Conservation (phyloP, 2,329 filamentous ascomycete genomes). For the Rhinocladiella similis region DNA sequence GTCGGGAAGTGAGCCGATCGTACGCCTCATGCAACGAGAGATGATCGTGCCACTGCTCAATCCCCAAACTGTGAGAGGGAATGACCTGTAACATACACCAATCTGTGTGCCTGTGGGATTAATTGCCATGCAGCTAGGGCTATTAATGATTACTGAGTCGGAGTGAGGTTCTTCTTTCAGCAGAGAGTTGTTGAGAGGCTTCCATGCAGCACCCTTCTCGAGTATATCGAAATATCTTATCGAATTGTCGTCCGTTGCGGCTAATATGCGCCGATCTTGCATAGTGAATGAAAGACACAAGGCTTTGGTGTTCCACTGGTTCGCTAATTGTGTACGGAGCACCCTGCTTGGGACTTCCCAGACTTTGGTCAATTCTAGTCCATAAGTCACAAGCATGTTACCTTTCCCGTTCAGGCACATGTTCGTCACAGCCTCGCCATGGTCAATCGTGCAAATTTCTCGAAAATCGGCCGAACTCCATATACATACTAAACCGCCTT, state of each 20-base stretch:
- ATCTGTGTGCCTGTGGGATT: conserved; percentile 21
- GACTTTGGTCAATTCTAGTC: conserved; percentile 21
- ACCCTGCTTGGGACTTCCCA: conserved; percentile 25
- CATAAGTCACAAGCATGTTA: conserved; percentile 25
- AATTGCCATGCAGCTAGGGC: conserved; percentile 22
- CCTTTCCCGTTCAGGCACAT: conserved; percentile 19
- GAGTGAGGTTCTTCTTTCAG: conserved; percentile 6
- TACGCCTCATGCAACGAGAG: conserved; percentile 3
- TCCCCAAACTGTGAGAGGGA: conserved; percentile 26
- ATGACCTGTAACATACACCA: conserved; percentile 25
- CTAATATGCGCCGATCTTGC: conserved; percentile 8
- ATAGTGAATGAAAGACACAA: conserved; percentile 14
- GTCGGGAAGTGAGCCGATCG: too few relatives aligned
- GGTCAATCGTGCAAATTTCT: conserved; percentile 23
- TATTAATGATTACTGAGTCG: conserved; percentile 6
- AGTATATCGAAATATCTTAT: conserved; percentile 2
- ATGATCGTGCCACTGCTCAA: conserved; percentile 7
- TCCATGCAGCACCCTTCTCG: background rate
- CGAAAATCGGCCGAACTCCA: conserved; percentile 30
- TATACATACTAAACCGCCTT: conserved; percentile 25
- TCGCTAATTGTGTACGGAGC: conserved; percentile 9
- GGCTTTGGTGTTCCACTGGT: conserved; percentile 13
- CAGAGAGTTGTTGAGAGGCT: background rate
- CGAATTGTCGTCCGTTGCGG: conserved; percentile 5
- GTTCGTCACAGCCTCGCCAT: conserved; percentile 24